phyloP scores from a whole-genome alignment of 208 protist genomes.

The Tritrichomonas musculus region DNA sequence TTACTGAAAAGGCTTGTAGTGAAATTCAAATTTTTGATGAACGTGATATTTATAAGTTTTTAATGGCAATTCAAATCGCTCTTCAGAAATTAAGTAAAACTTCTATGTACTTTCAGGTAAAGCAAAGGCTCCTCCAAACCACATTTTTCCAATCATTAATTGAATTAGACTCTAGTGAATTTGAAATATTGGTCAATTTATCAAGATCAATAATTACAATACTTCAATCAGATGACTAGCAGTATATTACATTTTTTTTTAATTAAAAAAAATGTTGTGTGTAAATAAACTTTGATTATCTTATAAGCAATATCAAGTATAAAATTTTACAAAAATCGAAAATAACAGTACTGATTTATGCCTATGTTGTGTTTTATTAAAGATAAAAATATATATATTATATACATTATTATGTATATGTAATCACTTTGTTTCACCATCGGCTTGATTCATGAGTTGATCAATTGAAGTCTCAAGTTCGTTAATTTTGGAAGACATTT shows the following conservation, averaged over 20 bases:
- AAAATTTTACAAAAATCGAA: background rate
- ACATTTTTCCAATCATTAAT: background rate
- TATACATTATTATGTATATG: too few species aligned
- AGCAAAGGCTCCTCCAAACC: background rate
- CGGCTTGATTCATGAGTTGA: background rate
- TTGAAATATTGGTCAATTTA: background rate
- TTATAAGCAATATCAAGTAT: background rate
- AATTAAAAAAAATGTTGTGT: too few species aligned
- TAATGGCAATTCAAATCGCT: too few species aligned
- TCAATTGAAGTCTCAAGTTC: constrained; percentile 19
- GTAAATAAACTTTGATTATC: background rate
- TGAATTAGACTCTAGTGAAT: background rate
- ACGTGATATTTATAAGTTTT: too few species aligned
- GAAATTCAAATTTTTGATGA: too few species aligned
- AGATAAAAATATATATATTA: background rate
- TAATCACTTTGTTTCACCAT: background rate
- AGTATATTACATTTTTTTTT: background rate
- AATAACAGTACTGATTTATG: background rate
- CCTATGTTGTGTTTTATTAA: background rate
- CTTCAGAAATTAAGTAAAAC: too few species aligned
- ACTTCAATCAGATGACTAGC: background rate
- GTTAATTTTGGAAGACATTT: constrained; percentile 20
- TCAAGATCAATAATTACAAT: background rate
- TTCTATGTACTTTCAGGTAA: too few species aligned
- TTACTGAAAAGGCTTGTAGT: too few species aligned